These are phyloP conservation scores for Cyberlindnera samutprakarnensis DNA, from an alignment of 805 yeast genomes.

Conservation along the genomic window DNA sequence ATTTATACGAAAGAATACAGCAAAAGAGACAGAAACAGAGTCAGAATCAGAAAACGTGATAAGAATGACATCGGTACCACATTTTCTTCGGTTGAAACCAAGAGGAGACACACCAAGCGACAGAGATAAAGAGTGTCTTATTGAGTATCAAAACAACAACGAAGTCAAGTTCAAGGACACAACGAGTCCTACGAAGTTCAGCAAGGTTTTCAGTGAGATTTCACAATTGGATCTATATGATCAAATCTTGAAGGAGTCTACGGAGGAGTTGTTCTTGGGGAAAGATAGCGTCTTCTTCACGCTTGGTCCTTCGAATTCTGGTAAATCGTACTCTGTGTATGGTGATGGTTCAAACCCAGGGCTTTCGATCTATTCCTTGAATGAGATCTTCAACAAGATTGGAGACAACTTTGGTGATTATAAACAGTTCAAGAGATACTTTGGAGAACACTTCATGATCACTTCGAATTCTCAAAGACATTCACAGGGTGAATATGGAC, in stretches of 20 bases:
- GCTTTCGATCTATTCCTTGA: constrained; percentile 27
- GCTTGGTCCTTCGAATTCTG: constrained; percentile 48
- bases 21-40: no score
- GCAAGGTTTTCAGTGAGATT: constrained; percentile 25
- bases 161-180: constrained; percentile 22
- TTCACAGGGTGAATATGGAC: constrained; percentile 23
- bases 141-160: constrained; percentile 18
- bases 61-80: constrained; percentile 25
- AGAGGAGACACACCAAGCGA: constrained; percentile 14
- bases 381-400: constrained; percentile 25
- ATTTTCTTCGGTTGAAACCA: constrained; percentile 32
- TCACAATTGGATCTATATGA: constrained; percentile 32
- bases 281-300: constrained; percentile 39
- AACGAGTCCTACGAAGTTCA: constrained; percentile 23
- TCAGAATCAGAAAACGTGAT: no score
- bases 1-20: no score
- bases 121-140: constrained; percentile 10
- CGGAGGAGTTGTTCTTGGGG: constrained; percentile 19
- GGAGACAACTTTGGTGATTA: constrained; percentile 14
- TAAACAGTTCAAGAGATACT: constrained; percentile 11
- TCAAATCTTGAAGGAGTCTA: constrained; percentile 16
- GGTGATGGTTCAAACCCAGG: constrained; percentile 31
- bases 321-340: constrained; percentile 35
- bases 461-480: constrained; percentile 16
- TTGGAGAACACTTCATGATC: constrained; percentile 19